Conservation (phyloP, 495 filamentous ascomycete genomes). For the Daldinia loculata region DNA sequence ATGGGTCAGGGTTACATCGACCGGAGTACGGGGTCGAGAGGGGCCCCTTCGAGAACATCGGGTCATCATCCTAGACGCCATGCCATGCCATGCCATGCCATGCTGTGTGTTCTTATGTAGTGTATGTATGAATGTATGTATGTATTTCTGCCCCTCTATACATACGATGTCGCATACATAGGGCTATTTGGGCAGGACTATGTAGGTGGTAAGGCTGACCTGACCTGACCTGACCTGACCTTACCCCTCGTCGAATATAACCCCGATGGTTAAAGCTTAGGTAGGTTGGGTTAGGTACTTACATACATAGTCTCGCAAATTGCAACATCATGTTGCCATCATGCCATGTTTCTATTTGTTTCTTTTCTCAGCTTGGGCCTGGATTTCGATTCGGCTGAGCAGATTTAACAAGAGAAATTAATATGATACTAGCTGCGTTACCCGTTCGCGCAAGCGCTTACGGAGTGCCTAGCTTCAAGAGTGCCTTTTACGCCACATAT, state of each 20-base stretch:
- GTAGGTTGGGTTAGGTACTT: neutral
- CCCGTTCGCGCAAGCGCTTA: too few relatives aligned
- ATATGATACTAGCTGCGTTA: too few relatives aligned
- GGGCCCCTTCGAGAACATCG: neutral
- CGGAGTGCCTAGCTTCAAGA: too few relatives aligned
- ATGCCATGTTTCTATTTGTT: neutral
- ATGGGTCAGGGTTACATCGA: conserved; percentile 29
- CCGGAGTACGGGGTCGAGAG: conserved; percentile 20
- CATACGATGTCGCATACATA: neutral
- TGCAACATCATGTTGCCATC: conserved; percentile 29
- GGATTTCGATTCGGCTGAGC: neutral
- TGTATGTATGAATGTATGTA: too few relatives aligned
- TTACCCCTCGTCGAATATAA: conserved; percentile 3
- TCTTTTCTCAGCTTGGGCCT: neutral
- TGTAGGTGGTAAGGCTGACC: conserved; percentile 23
- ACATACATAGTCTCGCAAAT: conserved; percentile 1
- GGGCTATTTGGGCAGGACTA: neutral
- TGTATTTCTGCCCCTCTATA: neutral
- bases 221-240: neutral
- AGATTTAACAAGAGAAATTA: neutral
- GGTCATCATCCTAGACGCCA: neutral
- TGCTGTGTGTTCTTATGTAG: neutral
- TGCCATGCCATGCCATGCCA: neutral
- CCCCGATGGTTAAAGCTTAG: neutral
- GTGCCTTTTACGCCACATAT: too few relatives aligned